Base-by-base conservation (phyloP, 495 filamentous ascomycete genomes). In the Penicillium pulvis region DNA sequence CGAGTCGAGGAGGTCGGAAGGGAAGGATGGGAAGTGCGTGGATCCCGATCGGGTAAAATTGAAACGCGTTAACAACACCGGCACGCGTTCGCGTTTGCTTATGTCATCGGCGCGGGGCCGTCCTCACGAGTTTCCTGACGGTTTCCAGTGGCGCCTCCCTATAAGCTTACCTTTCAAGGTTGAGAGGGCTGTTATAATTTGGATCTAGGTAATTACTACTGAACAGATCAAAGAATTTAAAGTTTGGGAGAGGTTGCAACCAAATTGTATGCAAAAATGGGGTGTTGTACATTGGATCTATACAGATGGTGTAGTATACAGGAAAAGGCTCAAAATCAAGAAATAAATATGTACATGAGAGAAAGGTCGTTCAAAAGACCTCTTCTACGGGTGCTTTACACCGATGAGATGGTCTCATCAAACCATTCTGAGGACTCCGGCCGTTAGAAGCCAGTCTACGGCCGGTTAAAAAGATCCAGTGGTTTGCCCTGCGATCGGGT, bases 21-120 rank as follows among this genome's bases (percentile, higher is more conserved):
- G 53, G 51, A 49, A 53, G 28, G 42, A 57, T 42, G 53, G 24
- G 36, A 50, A 56, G 36, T 41, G 36, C n/a, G 51, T 42, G 43
- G 28, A 43, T 63, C 73, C 70, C 58, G 59, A 77, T 72, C 51
- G 17, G 73, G 74, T 60, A 75, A 59, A 71, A 77, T 77, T 77
- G 65, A 50, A 65, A 70, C 73, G 75, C 73, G 75, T 72, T 44
- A 35, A 53, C 46, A 28, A 19, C 24, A 24, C 39, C 7, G 41
- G 52, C 17, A 67, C 66, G 66, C 66, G 65, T 63, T 17, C n/a
- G 66, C 66, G 65, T 63, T 14, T 17, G 7, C 55, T 36, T 47
- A 51, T 52, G 24, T 46, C 24, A 50, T 33, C 53, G 17, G 46
- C 53, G 41, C 53, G 53, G 16, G 52, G 19, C 19, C 20, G 44